Evolutionary conservation across 1,139 yeast genomes (phyloP), one percentile per base, ranked within the genome.

Genomic region (Nematodospora anomalae): DNA sequence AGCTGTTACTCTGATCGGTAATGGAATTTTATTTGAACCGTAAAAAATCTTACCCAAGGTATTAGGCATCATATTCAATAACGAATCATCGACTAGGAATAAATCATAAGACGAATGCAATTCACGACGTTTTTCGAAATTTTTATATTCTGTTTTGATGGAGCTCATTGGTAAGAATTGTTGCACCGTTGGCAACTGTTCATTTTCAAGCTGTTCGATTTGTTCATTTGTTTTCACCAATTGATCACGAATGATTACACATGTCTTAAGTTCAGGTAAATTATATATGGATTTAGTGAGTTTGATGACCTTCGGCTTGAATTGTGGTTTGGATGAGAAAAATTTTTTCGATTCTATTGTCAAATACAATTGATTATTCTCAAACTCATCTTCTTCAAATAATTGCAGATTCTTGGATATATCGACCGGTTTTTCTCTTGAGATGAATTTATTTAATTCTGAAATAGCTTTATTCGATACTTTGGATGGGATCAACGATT

Each of bases 31-130:
- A 42, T 66, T 59, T 39, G 71, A 67, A 29, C 71, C 62, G 59
- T 82, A 85, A 56, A 89, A 92, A 3, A 77, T 71, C 62, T 87
- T 87, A 35, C 97, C 96, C 46, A 92, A 68, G 30, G 84, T 64
- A 47, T 82, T 80, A 37, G 98, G 98, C 65, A 90, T 72, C 44
- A 86, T 70, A 35, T 89, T 80, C 39, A 88, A 71, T 33, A 90
- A 71, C 27, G 84, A 81, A 49, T 89, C 96, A 62, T 92, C 97
- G 33, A 87, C 81, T 35, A 92, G 59, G 58, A 92, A 87, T 43
- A 89, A 51, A 52, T 90, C 95, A 53, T 71, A 82, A 36, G 74
- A 76, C 8, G 66, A 54, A 37, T 70, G 60, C 42, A 84, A 71
- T 45, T 79, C 79, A 64, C 90, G 80, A 59, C 83, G 79, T 49